phyloP scores from a whole-genome alignment of 2,329 filamentous ascomycete genomes.

The Neofusicoccum umdonicola region DNA sequence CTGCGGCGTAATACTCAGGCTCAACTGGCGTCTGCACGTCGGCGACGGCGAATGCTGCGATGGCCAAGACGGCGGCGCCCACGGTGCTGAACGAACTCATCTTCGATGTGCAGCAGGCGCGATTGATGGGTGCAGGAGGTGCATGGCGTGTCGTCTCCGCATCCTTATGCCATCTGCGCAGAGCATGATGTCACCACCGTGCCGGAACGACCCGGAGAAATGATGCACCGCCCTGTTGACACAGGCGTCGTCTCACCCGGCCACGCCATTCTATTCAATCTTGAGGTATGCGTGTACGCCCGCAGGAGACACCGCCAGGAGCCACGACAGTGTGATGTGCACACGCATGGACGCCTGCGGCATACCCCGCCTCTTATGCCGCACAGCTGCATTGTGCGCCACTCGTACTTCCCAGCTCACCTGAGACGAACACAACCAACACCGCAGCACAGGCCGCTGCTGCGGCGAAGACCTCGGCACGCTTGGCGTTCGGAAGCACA shows the following conservation, averaged over 20 bases:
- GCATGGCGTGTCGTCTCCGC: conserved; percentile 7
- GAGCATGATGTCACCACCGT: conserved; percentile 5
- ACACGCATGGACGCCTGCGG: too few relatives aligned
- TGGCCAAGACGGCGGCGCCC: neutral
- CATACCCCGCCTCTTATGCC: too few relatives aligned
- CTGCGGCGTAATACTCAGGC: neutral
- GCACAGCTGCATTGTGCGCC: neutral
- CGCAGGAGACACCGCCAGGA: too few relatives aligned
- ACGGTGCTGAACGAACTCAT: conserved; percentile 2
- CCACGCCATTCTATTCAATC: too few relatives aligned
- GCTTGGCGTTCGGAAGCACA: conserved; percentile 23
- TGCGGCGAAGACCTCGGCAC: conserved; percentile 27
- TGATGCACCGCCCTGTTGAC: neutral
- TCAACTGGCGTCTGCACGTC: conserved; percentile 9
- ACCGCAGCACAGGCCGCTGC: conserved; percentile 27
- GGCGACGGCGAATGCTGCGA: neutral
- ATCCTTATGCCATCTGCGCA: neutral
- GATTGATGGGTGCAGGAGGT: neutral
- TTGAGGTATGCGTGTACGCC: too few relatives aligned
- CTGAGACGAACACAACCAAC: conserved; percentile 24
- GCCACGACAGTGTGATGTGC: too few relatives aligned
- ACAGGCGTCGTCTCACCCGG: neutral
- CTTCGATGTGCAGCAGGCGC: neutral
- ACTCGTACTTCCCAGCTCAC: neutral
- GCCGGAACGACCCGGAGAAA: neutral